A percentile compares a stretch with the other conserved stretches of the same genome.
Evolutionary conservation across 352 stramenopile species (phyloP).

Genomic region (Phytophthora multivora): DNA sequence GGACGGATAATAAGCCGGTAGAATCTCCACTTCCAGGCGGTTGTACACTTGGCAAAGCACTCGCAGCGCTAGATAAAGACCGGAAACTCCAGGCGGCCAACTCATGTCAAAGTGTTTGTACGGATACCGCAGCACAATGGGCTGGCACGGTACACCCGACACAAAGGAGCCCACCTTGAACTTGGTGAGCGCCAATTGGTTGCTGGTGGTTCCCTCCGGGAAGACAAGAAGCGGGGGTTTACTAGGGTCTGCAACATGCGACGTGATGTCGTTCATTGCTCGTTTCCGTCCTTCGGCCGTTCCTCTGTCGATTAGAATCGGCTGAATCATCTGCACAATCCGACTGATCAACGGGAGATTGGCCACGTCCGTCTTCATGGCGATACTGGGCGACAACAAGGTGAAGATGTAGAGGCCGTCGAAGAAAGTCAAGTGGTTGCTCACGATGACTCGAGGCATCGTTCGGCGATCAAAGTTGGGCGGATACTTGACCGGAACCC

Average conservation of each 20-base stretch:
- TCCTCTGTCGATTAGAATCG: constrained; percentile 68
- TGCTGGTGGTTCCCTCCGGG: constrained; percentile 74
- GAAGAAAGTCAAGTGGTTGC: constrained; percentile 76
- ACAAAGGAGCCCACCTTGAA: constrained; percentile 81
- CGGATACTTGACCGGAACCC: constrained; percentile 54
- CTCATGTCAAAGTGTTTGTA: constrained; percentile 79
- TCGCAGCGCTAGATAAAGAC: constrained; percentile 53
- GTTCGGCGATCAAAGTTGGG: constrained; percentile 27
- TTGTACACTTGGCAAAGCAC: constrained; percentile 81
- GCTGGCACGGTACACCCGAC: constrained; percentile 58
- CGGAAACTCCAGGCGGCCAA: constrained; percentile 63
- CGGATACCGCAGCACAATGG: constrained; percentile 67
- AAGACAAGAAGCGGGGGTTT: constrained; percentile 76
- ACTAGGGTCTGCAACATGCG: constrained; percentile 46
- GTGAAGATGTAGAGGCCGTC: constrained; percentile 68
- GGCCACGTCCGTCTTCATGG: constrained; percentile 74
- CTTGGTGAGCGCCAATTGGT: constrained; percentile 69
- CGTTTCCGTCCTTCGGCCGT: constrained; percentile 53
- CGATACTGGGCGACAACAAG: constrained; percentile 62
- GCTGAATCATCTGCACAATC: constrained; percentile 64
- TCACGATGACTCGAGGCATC: constrained; percentile 59
- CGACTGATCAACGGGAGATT: constrained; percentile 59
- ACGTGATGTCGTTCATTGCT: constrained; percentile 63
- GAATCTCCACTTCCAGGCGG: constrained; percentile 58
- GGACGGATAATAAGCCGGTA: constrained; percentile 58